A percentile compares a stretch with the other conserved stretches of the same genome.
These are phyloP conservation scores for Salix viminalis DNA, from an alignment of 345 rosid genomes.

Conservation along the genomic window DNA sequence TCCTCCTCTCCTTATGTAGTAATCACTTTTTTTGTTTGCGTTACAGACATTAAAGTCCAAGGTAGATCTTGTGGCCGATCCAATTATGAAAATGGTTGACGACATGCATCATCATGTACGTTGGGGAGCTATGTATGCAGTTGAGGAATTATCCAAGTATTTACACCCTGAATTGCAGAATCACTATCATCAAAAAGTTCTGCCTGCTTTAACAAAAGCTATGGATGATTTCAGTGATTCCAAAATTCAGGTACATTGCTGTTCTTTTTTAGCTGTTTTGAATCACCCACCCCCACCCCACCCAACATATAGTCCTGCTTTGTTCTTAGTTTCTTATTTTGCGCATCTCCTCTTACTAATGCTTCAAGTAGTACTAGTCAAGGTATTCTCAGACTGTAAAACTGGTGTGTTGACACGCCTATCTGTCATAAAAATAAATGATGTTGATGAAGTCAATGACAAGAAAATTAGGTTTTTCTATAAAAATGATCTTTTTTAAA, in stretches of 20 bases:
- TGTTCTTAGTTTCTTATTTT: not conserved
- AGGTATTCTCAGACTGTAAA: not conserved
- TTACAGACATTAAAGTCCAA: not conserved
- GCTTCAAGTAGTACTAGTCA: not conserved
- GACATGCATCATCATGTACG: not conserved
- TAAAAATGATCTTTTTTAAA: not conserved
- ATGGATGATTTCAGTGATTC: not conserved
- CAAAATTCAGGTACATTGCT: not conserved
- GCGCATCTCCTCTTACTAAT: not conserved
- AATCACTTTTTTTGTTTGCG: not conserved
- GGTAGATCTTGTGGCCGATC: not conserved
- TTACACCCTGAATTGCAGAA: constrained; percentile 1
- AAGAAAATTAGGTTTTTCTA: not conserved
- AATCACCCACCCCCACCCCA: not conserved
- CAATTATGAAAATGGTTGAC: not conserved
- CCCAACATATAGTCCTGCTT: not conserved
- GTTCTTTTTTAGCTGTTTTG: not conserved
- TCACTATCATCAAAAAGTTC: not conserved
- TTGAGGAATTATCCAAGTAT: not conserved
- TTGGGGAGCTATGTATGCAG: not conserved
- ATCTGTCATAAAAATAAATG: too few species aligned
- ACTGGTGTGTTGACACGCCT: not conserved
- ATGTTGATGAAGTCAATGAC: not conserved
- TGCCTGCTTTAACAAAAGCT: not conserved
- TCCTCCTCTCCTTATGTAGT: not conserved